Evolutionary conservation across 257 asterid genomes (phyloP).

Genomic region (Fraxinus excelsior): DNA sequence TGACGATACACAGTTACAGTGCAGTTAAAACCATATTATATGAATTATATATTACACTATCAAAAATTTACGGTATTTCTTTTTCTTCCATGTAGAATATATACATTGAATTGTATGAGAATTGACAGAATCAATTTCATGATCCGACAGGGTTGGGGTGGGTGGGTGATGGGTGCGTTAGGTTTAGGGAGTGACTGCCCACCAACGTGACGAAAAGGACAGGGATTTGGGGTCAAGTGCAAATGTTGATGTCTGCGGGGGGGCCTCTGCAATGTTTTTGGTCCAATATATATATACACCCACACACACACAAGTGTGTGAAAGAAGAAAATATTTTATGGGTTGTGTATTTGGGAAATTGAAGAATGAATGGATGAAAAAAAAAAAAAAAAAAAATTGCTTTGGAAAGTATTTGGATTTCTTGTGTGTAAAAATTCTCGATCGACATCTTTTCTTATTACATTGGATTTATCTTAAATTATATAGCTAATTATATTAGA

Average conservation of each 20-base stretch:
- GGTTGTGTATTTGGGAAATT: not conserved
- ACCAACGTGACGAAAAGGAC: slow-evolving; percentile 46
- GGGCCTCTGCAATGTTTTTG: slow-evolving; percentile 10
- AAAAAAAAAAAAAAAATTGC: too few relatives aligned
- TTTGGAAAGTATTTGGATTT: slow-evolving; percentile 29
- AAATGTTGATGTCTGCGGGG: slow-evolving; percentile 12
- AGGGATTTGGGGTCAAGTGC: slow-evolving; percentile 32
- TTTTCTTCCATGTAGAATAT: too few relatives aligned
- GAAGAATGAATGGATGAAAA: slow-evolving; percentile 52
- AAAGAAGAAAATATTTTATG: not conserved
- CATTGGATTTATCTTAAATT: too few relatives aligned
- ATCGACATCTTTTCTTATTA: too few relatives aligned
- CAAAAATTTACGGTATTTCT: too few relatives aligned
- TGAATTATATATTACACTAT: too few relatives aligned
- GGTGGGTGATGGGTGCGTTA: slow-evolving; percentile 20
- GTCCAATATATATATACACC: slow-evolving; percentile 19
- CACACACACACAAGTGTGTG: too few relatives aligned
- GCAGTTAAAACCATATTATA: not conserved
- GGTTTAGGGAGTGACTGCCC: slow-evolving; percentile 18
- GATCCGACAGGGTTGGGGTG: slow-evolving; percentile 66
- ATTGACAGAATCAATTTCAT: slow-evolving; percentile 12
- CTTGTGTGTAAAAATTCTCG: too few relatives aligned
- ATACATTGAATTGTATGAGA: too few relatives aligned
- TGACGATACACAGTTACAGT: slow-evolving; percentile 28
- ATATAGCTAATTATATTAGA: too few relatives aligned